phyloP scores from a whole-genome alignment of 176 grass and related monocot species.

The Musa itinerans region DNA sequence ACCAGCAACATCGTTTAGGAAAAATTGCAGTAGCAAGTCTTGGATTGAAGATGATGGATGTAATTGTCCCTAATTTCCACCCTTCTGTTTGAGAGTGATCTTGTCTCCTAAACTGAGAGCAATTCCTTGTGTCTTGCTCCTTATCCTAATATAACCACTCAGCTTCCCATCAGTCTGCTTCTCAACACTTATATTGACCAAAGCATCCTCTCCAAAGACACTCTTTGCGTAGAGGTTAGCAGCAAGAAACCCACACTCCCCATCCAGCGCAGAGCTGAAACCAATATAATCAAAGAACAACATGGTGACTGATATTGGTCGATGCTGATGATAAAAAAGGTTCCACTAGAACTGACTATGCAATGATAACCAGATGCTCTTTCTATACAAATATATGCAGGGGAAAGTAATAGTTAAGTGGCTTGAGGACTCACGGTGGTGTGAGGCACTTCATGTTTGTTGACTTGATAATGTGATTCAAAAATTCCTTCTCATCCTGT shows the following conservation, averaged over 20 bases:
- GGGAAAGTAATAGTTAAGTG: neutral
- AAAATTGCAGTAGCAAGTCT: neutral
- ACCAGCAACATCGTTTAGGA: neutral
- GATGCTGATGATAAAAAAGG: constrained; percentile 3
- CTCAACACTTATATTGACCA: constrained; percentile 22
- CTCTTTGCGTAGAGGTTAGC: constrained; percentile 17
- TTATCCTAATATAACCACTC: constrained; percentile 32
- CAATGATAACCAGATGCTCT: neutral
- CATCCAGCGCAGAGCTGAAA: constrained; percentile 29
- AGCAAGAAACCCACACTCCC: constrained; percentile 25
- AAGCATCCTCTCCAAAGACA: constrained; percentile 14
- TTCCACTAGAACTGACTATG: neutral
- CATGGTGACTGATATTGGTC: neutral
- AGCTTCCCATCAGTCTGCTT: constrained; percentile 34
- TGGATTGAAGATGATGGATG: neutral
- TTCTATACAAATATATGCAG: neutral
- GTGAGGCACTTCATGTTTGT: constrained; percentile 18
- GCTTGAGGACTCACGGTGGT: neutral
- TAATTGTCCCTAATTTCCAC: neutral
- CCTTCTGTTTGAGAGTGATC: constrained; percentile 15
- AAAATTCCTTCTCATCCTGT: constrained; percentile 11
- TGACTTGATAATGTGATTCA: constrained; percentile 17
- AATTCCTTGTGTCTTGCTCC: constrained; percentile 40
- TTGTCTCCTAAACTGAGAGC: constrained; percentile 20
- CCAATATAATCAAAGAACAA: neutral